These are phyloP conservation scores for Kockovaella imperatae DNA, from an alignment of 768 basidiomycete genomes.

Conservation along the genomic window DNA sequence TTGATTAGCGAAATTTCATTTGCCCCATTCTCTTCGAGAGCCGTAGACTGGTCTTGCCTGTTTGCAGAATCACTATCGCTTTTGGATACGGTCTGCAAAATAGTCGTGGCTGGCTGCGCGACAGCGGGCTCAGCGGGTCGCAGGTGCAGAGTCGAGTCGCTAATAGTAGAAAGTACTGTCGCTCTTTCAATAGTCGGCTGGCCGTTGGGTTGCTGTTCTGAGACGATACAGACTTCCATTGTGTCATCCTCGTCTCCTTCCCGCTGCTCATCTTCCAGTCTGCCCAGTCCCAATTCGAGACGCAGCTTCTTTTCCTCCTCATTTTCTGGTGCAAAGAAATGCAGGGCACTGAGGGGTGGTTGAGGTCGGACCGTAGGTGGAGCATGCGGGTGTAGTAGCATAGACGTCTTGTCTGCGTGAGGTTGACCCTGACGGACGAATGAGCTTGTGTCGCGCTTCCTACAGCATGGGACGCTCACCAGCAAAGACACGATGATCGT, in stretches of 20 bases:
- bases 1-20: no score
- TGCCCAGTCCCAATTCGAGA: constrained; percentile 22
- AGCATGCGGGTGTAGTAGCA: constrained; percentile 32
- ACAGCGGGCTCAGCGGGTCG: no score
- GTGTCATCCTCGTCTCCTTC: constrained; percentile 11
- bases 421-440: not conserved
- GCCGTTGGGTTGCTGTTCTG: not conserved
- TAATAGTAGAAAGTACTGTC: no score
- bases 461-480: constrained; percentile 5
- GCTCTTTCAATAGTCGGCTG: no score
- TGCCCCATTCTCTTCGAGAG: no score
- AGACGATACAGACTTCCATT: constrained; percentile 7
- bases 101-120: no score
- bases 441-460: not conserved
- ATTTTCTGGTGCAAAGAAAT: constrained; percentile 25
- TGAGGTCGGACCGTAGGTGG: constrained; percentile 33
- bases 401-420: not conserved
- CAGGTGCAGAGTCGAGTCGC: no score
- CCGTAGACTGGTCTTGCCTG: no score
- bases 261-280: constrained; percentile 1
- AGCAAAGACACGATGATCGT: constrained; percentile 25
- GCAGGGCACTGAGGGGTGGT: constrained; percentile 33
- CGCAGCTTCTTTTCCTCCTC: constrained; percentile 33
- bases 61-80: no score
- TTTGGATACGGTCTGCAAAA: no score